Percentiles rank a stretch among this genome's conserved stretches.
These are phyloP conservation scores for Vitis rotundifolia DNA, from an alignment of 164 flowering plant genomes.

Conservation along the genomic window DNA sequence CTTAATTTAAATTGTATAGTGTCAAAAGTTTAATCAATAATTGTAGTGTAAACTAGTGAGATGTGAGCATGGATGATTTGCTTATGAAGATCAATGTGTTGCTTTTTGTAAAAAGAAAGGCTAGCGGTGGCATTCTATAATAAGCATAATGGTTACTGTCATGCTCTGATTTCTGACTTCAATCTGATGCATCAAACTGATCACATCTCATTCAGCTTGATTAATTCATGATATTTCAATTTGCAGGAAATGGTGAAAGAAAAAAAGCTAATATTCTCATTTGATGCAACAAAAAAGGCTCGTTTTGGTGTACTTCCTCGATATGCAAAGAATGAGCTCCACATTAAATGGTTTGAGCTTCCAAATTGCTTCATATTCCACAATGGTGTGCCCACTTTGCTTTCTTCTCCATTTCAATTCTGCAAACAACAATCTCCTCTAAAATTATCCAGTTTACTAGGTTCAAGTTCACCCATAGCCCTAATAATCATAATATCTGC, in stretches of 20 bases:
- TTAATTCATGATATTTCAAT: conserved; percentile 4
- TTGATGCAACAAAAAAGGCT: conserved; percentile 77
- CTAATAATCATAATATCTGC: too few relatives aligned
- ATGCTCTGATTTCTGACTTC: background rate
- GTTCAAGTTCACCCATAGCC: too few relatives aligned
- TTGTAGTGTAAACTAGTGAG: too few relatives aligned
- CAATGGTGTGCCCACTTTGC: conserved; percentile 54
- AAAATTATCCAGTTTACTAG: too few relatives aligned
- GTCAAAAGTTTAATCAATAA: too few relatives aligned
- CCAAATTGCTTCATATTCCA: conserved; percentile 98
- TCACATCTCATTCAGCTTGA: background rate
- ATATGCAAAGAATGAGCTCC: conserved; percentile 84
- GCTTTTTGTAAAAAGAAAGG: background rate
- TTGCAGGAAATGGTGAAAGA: conserved; percentile 94
- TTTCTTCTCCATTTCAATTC: background rate
- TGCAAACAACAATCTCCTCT: background rate
- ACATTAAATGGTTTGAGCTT: conserved; percentile 95
- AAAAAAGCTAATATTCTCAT: conserved; percentile 61
- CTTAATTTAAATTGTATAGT: too few relatives aligned
- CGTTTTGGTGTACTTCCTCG: conserved; percentile 96
- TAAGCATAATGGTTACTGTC: background rate
- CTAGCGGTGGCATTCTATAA: background rate
- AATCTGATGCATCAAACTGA: background rate
- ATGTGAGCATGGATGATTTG: too few relatives aligned
- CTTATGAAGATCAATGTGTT: background rate